Base-by-base conservation (phyloP, 2,329 filamentous ascomycete species). In the Aspergillus fumigatiaffinis region DNA sequence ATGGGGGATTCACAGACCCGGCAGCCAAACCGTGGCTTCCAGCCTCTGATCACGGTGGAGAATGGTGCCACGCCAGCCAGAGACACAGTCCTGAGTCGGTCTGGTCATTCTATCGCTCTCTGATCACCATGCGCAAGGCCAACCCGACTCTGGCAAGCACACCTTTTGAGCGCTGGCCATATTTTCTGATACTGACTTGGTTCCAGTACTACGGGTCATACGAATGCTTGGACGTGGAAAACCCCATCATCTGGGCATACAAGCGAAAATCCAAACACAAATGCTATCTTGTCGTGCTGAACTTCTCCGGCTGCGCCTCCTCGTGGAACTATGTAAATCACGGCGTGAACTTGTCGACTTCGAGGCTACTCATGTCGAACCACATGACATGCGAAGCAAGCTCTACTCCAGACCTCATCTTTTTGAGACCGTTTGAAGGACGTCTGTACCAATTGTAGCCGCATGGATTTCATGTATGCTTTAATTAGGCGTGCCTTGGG, bases 11-110 rank as follows among this genome's bases (percentile, higher is more conserved):
- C 54, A 60, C 56, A 12, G 53, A 52, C 35, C 56, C 56, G 9
- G 58, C 55, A 17, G 56, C 51, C n/a, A 51, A 64, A 32, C 85
- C 87, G 2, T 90, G 87, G 87, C 88, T 89, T 80, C 78, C 80
- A 21, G 80, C 83, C 29, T 83, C 87, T 66, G 80, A 85, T 59
- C 81, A 83, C 65, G 84, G 83, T 67, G 66, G 68, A 2, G 69
- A 77, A 28, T 78, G 86, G 73, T 90, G 90, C 66, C 85, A 82
- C 29, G 78, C 77, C 0, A 63, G 74, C 6, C 67, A 71, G 44
- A 55, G 56, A 21, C 38, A 55, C 25, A 58, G 63, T 50, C 54
- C 57, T 2, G 54, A 58, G 12, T 84, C 80, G 12, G 79, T 86
- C 21, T 80, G 84, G 64, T 71, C 76, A 51, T 86, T 84, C 68